Percentiles rank a stretch among this genome's conserved stretches.
phyloP scores from a whole-genome alignment of 495 filamentous ascomycete species.

The Pseudoneurospora amorphoporcata region DNA sequence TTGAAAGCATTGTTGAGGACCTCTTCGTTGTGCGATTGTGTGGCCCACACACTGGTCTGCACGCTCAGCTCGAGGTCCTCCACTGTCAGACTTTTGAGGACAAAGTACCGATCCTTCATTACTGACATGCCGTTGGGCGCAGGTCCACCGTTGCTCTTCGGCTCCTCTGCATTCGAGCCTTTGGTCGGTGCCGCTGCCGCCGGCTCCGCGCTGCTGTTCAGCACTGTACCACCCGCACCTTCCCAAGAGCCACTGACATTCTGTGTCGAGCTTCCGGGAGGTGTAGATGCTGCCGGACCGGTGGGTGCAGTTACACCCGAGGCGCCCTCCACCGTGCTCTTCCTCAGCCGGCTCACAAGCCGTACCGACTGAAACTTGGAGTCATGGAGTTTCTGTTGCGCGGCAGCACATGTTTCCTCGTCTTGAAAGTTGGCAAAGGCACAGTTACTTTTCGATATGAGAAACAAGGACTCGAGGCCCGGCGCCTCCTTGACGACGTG shows the following conservation, averaged over 20 bases:
- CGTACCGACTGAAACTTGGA: conserved; percentile 80
- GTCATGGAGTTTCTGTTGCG: conserved; percentile 80
- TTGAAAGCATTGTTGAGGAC: conserved; percentile 74
- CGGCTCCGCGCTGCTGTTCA: neutral
- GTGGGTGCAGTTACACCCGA: conserved; percentile 40
- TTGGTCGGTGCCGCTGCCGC: neutral
- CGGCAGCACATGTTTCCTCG: conserved; percentile 63
- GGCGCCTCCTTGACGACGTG: conserved; percentile 79
- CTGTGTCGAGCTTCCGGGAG: conserved; percentile 6
- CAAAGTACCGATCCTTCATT: conserved; percentile 68
- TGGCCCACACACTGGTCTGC: conserved; percentile 82
- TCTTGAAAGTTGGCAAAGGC: conserved; percentile 95
- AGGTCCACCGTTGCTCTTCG: conserved; percentile 5
- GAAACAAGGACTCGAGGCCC: conserved; percentile 81
- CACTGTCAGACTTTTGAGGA: conserved; percentile 91
- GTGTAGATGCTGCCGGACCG: conserved; percentile 36
- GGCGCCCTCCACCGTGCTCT: conserved; percentile 44
- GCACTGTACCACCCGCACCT: neutral
- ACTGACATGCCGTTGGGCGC: conserved; percentile 7
- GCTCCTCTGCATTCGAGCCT: conserved; percentile 10
- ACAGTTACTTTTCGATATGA: conserved; percentile 97
- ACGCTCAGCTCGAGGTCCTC: conserved; percentile 91
- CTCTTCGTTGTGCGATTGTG: conserved; percentile 86
- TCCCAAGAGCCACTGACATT: conserved; percentile 8
- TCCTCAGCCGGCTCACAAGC: conserved; percentile 83